Evolutionary conservation across 208 protist genomes (phyloP), one percentile per base, ranked within the genome.

Genomic region (Leishmania guyanensis): DNA sequence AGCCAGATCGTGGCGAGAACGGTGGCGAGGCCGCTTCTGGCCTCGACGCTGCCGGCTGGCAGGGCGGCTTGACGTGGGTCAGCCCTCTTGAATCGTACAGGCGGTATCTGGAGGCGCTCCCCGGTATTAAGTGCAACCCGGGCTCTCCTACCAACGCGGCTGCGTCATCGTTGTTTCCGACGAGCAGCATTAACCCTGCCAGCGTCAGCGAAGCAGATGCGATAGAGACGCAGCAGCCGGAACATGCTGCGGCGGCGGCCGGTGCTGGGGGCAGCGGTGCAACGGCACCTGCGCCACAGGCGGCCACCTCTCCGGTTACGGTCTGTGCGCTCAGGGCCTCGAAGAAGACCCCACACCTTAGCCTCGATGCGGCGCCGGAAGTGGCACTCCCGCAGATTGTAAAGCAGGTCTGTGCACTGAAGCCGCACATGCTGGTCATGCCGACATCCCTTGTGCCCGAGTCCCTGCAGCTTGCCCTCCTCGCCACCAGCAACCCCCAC

Each of bases 341-440:
- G 20, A 97, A 97, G 79, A 89, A 93, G n/a, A 65, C 86, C 9
- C 48, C 86, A 14, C 66, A 60, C 16, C 50, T 86, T 1, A 76
- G 60, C 22, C 64, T 86, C 3, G 73, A 80, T 20, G 84, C 88
- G 1, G 90, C 84, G 33, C 75, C 89, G 29, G 83, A 76, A 33
- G 86, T 91, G 62, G 86, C 78, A 29, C 71, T 90, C 50, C 62
- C 79, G 66, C 94, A 97, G 82, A 79, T 96, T 53, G 71, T 90
- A 54, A 93, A 94, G 73, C 84, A 86, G 58, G 72, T 95, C 0
- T 84, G 87, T 48, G 79, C 90, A n/a, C 26, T 83, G 54, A 95
- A 95, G 71, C 86, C 88, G 6, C 90, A 97, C 60, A 85, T 94
- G 26, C 62, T 93, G 16, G 88, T 97, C 43, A 68, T 91, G 17